Base-by-base conservation (phyloP, 495 filamentous ascomycete genomes). In the Parathielavia appendiculata region DNA sequence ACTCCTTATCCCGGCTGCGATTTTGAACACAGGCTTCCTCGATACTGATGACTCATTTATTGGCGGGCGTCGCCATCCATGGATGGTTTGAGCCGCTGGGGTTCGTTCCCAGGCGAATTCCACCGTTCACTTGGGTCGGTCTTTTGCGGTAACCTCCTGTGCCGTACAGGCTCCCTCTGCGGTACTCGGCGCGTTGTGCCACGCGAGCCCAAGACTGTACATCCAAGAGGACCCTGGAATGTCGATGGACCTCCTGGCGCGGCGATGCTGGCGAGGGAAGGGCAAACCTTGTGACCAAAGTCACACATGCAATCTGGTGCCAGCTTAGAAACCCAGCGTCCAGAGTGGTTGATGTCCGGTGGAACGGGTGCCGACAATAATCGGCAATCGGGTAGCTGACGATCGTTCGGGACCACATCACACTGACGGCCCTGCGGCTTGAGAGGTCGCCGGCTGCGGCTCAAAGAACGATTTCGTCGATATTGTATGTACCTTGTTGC, bases 401-500 rank as follows among this genome's bases (percentile, higher is more conserved):
- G 14, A 22, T 5, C 39, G 16, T 40, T 45, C 16, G 19, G 32
- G 26, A 12, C n/a, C 9, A 34, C 4, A 13, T 11, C n/a, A n/a
- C 16, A 23, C n/a, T 45, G 17, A 46, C 13, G 12, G 12, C 43
- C 9, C 36, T 22, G 44, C 34, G 45, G 23, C 11, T 5, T 19
- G 43, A 20, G 5, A 16, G 2, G 17, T 36, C 16, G n/a, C 17
- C 30, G 32, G 14, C 22, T 6, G 11, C 47, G 47, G 47, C 30
- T 45, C 36, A 38, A 57, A 16, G 36, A 45, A 12, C 36, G 55
- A 36, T 16, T 44, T 43, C 45, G 22, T 35, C 19, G 13, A 19
- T 23, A 39, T 17, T 13, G 13, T n/a, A 23, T 57, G 41, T 57
- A 41, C 5, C 35, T 30, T 20, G 19, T 41, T 57, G 47, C 47